Evolutionary conservation across 331 rosid species (phyloP).

Genomic region (Spiraea crenata): DNA sequence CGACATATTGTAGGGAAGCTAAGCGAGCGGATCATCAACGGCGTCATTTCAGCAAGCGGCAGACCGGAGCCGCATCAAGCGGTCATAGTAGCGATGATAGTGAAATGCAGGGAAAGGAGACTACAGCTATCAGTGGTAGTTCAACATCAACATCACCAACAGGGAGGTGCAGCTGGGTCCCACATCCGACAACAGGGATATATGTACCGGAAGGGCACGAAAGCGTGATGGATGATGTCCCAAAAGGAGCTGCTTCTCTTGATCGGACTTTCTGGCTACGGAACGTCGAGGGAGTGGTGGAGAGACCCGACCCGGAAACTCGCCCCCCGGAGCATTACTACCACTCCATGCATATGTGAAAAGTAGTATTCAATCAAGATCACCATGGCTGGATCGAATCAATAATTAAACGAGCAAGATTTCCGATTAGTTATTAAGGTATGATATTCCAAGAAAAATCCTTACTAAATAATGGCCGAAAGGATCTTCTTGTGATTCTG

Average conservation of each 20-base stretch:
- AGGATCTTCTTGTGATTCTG: too few relatives aligned
- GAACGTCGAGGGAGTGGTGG: constrained; percentile 49
- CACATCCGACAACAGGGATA: constrained; percentile 65
- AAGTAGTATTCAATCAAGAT: not conserved
- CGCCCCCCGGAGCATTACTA: constrained; percentile 19
- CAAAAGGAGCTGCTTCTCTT: constrained; percentile 49
- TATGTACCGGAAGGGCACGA: constrained; percentile 73
- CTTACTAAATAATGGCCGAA: too few relatives aligned
- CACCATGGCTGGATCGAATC: not conserved
- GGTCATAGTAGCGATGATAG: too few relatives aligned
- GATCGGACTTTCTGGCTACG: constrained; percentile 51
- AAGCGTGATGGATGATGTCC: constrained; percentile 62
- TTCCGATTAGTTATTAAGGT: too few relatives aligned
- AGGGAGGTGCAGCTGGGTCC: constrained; percentile 46
- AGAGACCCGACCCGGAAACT: constrained; percentile 29
- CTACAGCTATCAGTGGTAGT: not conserved
- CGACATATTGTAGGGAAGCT: constrained; percentile 29
- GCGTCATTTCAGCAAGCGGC: constrained; percentile 24
- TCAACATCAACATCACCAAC: not conserved
- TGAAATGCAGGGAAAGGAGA: too few relatives aligned
- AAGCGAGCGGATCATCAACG: constrained; percentile 20
- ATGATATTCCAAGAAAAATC: too few relatives aligned
- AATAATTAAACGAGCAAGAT: too few relatives aligned
- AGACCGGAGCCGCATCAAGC: not conserved
- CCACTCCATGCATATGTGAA: constrained; percentile 8